These are phyloP conservation scores for Penicillium sp. DNA, from an alignment of 2,329 filamentous ascomycete species.

Conservation along the genomic window DNA sequence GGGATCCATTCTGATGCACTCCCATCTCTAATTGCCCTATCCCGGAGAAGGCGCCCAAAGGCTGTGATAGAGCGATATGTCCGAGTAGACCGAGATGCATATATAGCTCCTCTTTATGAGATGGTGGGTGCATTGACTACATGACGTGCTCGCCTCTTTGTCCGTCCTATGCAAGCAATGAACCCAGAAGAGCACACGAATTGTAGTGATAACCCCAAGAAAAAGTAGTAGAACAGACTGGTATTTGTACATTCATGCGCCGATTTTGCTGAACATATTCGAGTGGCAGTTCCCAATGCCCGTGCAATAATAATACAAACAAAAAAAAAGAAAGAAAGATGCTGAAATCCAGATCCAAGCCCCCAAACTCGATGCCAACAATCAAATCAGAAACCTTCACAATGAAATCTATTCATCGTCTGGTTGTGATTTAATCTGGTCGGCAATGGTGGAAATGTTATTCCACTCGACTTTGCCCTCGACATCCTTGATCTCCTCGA, in stretches of 20 bases:
- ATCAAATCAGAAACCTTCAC: neutral
- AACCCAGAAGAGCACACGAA: neutral
- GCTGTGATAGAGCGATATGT: no score
- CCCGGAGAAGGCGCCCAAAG: no score
- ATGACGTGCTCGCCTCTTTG: no score
- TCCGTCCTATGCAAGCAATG: neutral
- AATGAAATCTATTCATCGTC: neutral
- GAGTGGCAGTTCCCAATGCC: slow-evolving; percentile 21
- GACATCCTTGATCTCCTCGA: slow-evolving; percentile 59
- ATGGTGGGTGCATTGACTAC: no score
- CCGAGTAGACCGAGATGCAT: no score
- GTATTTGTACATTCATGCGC: slow-evolving; percentile 31
- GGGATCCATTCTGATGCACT: no score
- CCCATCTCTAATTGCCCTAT: no score
- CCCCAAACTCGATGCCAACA: slow-evolving; percentile 11
- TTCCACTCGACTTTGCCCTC: slow-evolving; percentile 55
- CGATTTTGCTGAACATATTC: slow-evolving; percentile 30
- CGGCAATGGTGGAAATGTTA: slow-evolving; percentile 29
- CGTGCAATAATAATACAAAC: slow-evolving; percentile 30
- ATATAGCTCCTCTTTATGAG: no score
- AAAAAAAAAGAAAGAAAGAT: slow-evolving; percentile 20
- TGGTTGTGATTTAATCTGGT: slow-evolving; percentile 22
- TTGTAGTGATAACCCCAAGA: neutral
- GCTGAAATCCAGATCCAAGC: slow-evolving; percentile 13
- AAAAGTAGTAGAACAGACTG: slow-evolving; percentile 16